Conservation (phyloP, 768 basidiomycete species). For the Candolleomyces eurysporus region DNA sequence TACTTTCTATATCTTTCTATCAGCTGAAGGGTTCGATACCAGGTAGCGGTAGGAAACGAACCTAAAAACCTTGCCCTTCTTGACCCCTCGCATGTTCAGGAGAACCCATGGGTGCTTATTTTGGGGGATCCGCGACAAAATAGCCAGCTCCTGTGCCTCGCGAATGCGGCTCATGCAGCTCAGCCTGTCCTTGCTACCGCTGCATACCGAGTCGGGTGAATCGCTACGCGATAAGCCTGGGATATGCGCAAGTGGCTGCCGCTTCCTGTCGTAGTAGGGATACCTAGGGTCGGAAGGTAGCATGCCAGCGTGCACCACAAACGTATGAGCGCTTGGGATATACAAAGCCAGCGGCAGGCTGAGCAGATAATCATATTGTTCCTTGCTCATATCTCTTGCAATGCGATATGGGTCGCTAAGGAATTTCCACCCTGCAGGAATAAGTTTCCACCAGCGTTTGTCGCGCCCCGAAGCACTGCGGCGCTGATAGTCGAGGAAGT, state of each 20-base stretch:
- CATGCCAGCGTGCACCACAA: conserved; percentile 83
- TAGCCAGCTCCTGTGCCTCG: conserved; percentile 59
- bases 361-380: conserved; percentile 69
- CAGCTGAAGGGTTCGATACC: conserved; percentile 10
- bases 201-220: too few relatives aligned
- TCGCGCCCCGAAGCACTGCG: conserved; percentile 6
- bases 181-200: not conserved
- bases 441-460: conserved; percentile 43
- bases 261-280: conserved; percentile 39
- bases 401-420: conserved; percentile 75
- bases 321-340: conserved; percentile 69
- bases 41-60: conserved; percentile 16
- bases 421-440: conserved; percentile 72
- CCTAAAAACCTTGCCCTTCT: conserved; percentile 44
- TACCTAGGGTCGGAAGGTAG: conserved; percentile 68
- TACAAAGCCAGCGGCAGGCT: conserved; percentile 75
- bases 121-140: conserved; percentile 70
- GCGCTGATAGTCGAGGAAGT: not conserved
- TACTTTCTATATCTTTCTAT: conserved; percentile 5
- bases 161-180: conserved; percentile 35
- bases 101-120: conserved; percentile 77
- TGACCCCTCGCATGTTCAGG: conserved; percentile 68
- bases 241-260: conserved; percentile 72
- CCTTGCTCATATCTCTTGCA: conserved; percentile 62
- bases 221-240: conserved; percentile 34